phyloP scores from a whole-genome alignment of 2,329 filamentous ascomycete species.

The Fusarium annulatum region DNA sequence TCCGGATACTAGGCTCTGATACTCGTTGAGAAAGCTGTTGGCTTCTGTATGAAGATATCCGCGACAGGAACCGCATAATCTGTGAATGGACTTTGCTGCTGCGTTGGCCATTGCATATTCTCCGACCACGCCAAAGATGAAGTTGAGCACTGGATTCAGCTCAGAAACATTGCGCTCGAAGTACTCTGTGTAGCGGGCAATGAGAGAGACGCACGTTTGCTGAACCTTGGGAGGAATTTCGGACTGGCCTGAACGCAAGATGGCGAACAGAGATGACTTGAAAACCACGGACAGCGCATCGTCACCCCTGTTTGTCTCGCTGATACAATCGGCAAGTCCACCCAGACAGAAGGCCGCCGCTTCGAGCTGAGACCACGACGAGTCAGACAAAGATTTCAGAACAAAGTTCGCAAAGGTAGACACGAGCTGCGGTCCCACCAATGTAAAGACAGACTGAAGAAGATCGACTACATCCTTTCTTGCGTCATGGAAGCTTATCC shows the following conservation, averaged over 20 bases:
- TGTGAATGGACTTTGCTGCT: constrained; percentile 79
- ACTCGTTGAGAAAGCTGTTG: constrained; percentile 76
- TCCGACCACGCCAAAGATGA: constrained; percentile 77
- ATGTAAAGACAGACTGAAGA: constrained; percentile 75
- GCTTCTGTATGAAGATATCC: constrained; percentile 74
- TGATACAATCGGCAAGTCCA: constrained; percentile 73
- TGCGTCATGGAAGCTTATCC: constrained; percentile 75
- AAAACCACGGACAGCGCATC: constrained; percentile 71
- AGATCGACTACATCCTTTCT: constrained; percentile 84
- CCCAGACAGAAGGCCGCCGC: constrained; percentile 72
- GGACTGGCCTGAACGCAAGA: constrained; percentile 62
- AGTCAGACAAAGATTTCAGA: constrained; percentile 59
- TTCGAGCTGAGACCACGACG: constrained; percentile 70
- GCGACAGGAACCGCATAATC: constrained; percentile 81
- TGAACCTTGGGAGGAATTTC: constrained; percentile 71
- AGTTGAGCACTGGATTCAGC: constrained; percentile 76
- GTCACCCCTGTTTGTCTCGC: constrained; percentile 68
- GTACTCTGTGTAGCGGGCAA: constrained; percentile 80
- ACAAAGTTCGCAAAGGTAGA: constrained; percentile 67
- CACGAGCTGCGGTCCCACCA: constrained; percentile 67
- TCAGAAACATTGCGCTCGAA: constrained; percentile 76
- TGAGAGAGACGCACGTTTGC: constrained; percentile 75
- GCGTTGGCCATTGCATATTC: constrained; percentile 71
- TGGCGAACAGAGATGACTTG: constrained; percentile 65
- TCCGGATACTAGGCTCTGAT: constrained; percentile 69